Percentiles rank a stretch among this genome's conserved stretches.
Evolutionary conservation across 805 yeast species (phyloP).

Genomic region (Candida orba): DNA sequence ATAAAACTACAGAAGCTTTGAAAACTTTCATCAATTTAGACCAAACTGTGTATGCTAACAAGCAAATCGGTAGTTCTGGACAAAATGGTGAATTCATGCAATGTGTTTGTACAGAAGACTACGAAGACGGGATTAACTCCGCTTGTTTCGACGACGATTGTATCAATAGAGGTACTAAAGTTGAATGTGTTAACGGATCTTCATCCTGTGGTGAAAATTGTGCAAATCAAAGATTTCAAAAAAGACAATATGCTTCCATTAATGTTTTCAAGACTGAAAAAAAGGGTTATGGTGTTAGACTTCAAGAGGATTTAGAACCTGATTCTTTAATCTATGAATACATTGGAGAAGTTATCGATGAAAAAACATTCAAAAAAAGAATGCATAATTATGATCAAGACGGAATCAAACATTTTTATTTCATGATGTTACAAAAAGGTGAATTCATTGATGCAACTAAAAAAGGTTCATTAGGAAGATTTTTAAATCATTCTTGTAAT

Average conservation of each 20-base stretch:
- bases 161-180: slow-evolving; percentile 85
- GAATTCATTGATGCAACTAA: slow-evolving; percentile 93
- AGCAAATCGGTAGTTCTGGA: slow-evolving; percentile 59
- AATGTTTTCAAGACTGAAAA: slow-evolving; percentile 74
- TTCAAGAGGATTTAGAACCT: slow-evolving; percentile 48
- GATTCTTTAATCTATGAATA: slow-evolving; percentile 84
- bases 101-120: slow-evolving; percentile 73
- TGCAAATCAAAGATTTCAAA: slow-evolving; percentile 84
- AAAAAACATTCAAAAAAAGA: slow-evolving; percentile 62
- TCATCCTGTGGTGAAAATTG: slow-evolving; percentile 69
- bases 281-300: slow-evolving; percentile 89
- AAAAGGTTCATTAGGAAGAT: slow-evolving; percentile 83
- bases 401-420: slow-evolving; percentile 76
- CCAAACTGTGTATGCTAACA: slow-evolving; percentile 56
- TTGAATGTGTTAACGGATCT: slow-evolving; percentile 78
- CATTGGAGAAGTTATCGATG: slow-evolving; percentile 89
- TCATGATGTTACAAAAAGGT: slow-evolving; percentile 91
- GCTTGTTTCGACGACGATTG: slow-evolving; percentile 91
- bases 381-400: slow-evolving; percentile 66
- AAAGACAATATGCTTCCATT: slow-evolving; percentile 62
- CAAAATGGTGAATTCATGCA: slow-evolving; percentile 76
- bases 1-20: slow-evolving; percentile 65
- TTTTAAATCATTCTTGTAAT: slow-evolving; percentile 90
- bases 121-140: slow-evolving; percentile 34
- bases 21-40: slow-evolving; percentile 47